Evolutionary conservation across 78 protist genomes (phyloP).

Genomic region (Pigoraptor vietnamica): DNA sequence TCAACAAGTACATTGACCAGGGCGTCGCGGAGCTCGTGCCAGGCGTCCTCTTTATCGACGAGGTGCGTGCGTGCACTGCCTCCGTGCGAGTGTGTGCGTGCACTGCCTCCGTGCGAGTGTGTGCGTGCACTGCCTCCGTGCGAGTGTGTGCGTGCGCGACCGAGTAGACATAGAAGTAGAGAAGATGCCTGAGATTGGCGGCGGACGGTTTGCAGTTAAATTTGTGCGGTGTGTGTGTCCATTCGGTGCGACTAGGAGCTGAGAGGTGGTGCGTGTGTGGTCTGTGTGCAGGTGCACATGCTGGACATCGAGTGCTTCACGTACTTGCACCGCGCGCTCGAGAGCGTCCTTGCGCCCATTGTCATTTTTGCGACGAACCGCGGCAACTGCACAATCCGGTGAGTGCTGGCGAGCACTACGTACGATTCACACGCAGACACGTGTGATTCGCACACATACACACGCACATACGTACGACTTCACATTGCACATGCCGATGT

Average conservation of each 20-base stretch:
- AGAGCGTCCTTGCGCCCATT: slow-evolving; percentile 96
- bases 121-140: background rate
- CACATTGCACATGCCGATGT: background rate
- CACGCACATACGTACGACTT: no score
- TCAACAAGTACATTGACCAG: slow-evolving; percentile 97
- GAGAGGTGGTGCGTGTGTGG: background rate
- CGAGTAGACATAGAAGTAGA: no score
- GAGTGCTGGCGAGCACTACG: background rate
- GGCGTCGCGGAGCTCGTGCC: slow-evolving; percentile 99
- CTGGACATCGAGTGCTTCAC: slow-evolving; percentile 99
- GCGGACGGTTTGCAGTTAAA: background rate
- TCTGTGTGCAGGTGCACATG: slow-evolving; percentile 92
- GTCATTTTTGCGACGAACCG: slow-evolving; percentile 99
- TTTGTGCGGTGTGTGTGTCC: background rate
- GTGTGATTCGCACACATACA: background rate
- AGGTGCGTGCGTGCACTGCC: slow-evolving; percentile 46
- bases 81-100: background rate
- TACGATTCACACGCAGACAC: background rate
- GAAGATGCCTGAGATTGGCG: no score
- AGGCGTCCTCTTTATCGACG: slow-evolving; percentile 99
- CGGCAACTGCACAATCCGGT: slow-evolving; percentile 76
- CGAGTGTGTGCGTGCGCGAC: background rate
- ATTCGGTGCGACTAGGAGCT: background rate
- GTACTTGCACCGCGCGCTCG: slow-evolving; percentile 97
- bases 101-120: background rate